phyloP scores from a whole-genome alignment of 208 protist species.

The Wallacemonas sp. region DNA sequence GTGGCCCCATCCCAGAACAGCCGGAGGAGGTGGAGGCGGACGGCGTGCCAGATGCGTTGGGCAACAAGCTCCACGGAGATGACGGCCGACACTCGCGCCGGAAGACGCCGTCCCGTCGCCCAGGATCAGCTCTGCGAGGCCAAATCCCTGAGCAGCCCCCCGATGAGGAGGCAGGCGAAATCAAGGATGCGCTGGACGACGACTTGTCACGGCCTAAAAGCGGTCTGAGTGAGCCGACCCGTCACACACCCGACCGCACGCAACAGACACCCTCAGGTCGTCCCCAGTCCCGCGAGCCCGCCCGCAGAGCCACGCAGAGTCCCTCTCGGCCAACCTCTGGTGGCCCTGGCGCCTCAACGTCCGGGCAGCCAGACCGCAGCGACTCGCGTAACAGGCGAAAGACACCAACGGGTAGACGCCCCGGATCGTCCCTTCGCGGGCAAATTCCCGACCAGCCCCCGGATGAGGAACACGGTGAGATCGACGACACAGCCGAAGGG shows the following conservation, averaged over 20 bases:
- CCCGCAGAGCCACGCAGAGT: neutral
- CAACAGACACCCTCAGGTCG: too few relatives aligned
- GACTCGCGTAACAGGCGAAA: slow-evolving; percentile 1
- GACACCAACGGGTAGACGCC: neutral
- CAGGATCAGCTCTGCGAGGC: slow-evolving; percentile 41
- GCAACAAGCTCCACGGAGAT: slow-evolving; percentile 11
- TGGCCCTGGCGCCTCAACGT: neutral
- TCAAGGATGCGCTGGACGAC: slow-evolving; percentile 32
- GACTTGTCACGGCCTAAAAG: neutral
- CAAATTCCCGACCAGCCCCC: slow-evolving; percentile 1
- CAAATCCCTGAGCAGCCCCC: slow-evolving; percentile 71
- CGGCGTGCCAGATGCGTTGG: slow-evolving; percentile 34
- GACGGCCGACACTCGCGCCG: slow-evolving; percentile 5
- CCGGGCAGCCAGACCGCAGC: neutral
- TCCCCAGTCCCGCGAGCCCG: too few relatives aligned
- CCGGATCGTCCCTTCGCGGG: neutral
- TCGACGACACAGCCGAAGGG: slow-evolving; percentile 7
- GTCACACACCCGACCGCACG: too few relatives aligned
- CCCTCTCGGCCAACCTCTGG: neutral
- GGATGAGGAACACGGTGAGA: slow-evolving; percentile 6
- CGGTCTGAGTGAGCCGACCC: neutral
- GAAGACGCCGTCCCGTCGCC: slow-evolving; percentile 13
- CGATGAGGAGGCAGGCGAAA: slow-evolving; percentile 44
- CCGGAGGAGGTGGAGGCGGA: slow-evolving; percentile 51
- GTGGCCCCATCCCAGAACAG: slow-evolving; percentile 62